phyloP scores from a whole-genome alignment of 148 eudicot species.

The Tetragonia tetragonoides region DNA sequence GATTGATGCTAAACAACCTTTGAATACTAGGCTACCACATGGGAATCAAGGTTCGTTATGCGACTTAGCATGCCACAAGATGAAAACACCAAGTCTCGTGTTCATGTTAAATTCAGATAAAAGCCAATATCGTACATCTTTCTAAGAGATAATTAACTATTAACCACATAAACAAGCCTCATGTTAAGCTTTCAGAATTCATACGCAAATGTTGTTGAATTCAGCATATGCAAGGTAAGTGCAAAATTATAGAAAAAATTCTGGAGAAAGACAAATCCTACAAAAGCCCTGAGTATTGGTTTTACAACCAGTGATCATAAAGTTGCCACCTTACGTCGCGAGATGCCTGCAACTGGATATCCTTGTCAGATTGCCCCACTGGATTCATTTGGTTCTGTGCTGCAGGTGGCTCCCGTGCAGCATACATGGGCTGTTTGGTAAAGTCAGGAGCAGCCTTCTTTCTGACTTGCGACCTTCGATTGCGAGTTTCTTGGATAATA shows the following conservation, averaged over 20 bases:
- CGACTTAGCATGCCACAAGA: too few species aligned
- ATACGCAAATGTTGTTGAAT: background rate
- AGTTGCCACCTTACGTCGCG: slow-evolving; percentile 91
- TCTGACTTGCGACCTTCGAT: slow-evolving; percentile 56
- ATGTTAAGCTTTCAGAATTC: background rate
- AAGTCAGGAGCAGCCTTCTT: slow-evolving; percentile 43
- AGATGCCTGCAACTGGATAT: slow-evolving; percentile 91
- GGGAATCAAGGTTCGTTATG: too few species aligned
- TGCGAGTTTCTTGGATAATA: slow-evolving; percentile 84
- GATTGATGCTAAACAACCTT: too few species aligned
- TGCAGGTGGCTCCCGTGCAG: slow-evolving; percentile 35
- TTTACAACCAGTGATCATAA: slow-evolving; percentile 38
- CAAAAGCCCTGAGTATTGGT: slow-evolving; percentile 9
- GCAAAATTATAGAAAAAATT: background rate
- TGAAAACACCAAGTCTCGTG: too few species aligned
- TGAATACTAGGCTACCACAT: too few species aligned
- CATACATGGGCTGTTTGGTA: slow-evolving; percentile 36
- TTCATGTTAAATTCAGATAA: too few species aligned
- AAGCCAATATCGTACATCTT: too few species aligned
- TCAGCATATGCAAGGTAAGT: background rate
- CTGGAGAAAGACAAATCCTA: slow-evolving; percentile 9
- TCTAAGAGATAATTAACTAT: too few species aligned
- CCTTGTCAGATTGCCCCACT: slow-evolving; percentile 48
- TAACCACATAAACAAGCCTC: background rate
- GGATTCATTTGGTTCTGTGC: slow-evolving; percentile 37